Evolutionary conservation across 2,329 filamentous ascomycete species (phyloP).

Genomic region (Bipolaris gigantea): DNA sequence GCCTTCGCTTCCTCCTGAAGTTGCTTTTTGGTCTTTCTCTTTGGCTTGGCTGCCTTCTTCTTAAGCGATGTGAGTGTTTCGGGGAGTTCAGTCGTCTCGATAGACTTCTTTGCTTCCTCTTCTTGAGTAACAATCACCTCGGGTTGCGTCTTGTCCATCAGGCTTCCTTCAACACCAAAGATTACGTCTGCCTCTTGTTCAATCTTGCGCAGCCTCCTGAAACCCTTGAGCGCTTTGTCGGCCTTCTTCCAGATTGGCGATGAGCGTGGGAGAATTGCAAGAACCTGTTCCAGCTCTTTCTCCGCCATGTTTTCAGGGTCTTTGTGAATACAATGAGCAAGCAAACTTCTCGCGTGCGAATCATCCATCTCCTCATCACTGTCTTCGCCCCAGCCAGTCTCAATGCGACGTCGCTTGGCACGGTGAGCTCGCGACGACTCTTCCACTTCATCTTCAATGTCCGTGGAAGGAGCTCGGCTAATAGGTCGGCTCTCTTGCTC

Average conservation of each 20-base stretch:
- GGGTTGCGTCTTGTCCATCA: conserved; percentile 49
- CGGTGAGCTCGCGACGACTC: conserved; percentile 50
- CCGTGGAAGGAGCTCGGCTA: conserved; percentile 64
- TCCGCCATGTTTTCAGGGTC: conserved; percentile 72
- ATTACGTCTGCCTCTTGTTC: conserved; percentile 84
- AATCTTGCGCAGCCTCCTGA: conserved; percentile 71
- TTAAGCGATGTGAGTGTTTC: conserved; percentile 27
- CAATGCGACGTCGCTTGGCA: conserved; percentile 51
- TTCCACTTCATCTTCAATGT: conserved; percentile 56
- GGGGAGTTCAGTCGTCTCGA: conserved; percentile 43
- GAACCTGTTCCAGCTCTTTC: conserved; percentile 59
- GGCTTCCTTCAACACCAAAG: conserved; percentile 49
- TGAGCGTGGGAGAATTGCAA: conserved; percentile 57
- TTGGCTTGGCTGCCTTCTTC: conserved; percentile 56
- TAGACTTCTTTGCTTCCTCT: conserved; percentile 45
- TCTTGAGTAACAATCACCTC: conserved; percentile 47
- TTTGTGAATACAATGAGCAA: conserved; percentile 55
- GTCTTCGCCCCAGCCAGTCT: conserved; percentile 51
- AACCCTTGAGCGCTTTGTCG: conserved; percentile 57
- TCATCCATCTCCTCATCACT: conserved; percentile 55
- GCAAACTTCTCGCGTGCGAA: conserved; percentile 49
- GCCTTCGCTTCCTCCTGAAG: conserved; percentile 58
- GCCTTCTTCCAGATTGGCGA: conserved; percentile 76
- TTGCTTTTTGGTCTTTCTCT: conserved; percentile 80
- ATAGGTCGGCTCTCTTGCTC: conserved; percentile 80